phyloP scores from a whole-genome alignment of 1,139 yeast genomes.

The Scheffersomyces cryptocercus region DNA sequence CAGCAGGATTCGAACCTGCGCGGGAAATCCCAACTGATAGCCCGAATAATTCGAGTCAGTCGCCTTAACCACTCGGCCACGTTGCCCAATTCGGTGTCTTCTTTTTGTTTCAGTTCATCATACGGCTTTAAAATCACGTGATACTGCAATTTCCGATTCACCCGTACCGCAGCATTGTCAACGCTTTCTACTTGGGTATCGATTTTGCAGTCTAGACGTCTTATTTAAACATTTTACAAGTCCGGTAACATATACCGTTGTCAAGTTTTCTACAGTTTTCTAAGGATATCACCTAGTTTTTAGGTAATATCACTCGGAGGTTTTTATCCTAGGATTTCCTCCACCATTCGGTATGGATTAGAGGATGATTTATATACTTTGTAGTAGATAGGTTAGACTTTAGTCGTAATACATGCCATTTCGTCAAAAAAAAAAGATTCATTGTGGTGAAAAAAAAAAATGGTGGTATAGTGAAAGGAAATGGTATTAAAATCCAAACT shows the following conservation, averaged over 20 bases:
- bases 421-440: no score
- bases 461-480: no score
- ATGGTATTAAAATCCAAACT: no score
- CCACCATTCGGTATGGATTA: neutral
- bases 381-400: no score
- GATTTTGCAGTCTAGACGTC: no score
- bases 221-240: no score
- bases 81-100: constrained; percentile 6
- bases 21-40: constrained; percentile 71
- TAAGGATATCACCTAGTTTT: neutral
- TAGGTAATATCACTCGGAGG: neutral
- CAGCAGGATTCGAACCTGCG: constrained; percentile 93
- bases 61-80: constrained; percentile 20
- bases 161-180: no score
- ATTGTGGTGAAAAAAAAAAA: no score
- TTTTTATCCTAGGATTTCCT: neutral
- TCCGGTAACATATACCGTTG: no score
- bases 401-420: no score
- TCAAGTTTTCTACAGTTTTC: no score
- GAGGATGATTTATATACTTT: neutral
- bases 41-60: constrained; percentile 17
- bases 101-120: neutral
- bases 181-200: no score
- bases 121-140: neutral
- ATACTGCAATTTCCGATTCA: neutral